Evolutionary conservation across 176 grass and related monocot genomes (phyloP).

Genomic region (Zoysia pacifica): DNA sequence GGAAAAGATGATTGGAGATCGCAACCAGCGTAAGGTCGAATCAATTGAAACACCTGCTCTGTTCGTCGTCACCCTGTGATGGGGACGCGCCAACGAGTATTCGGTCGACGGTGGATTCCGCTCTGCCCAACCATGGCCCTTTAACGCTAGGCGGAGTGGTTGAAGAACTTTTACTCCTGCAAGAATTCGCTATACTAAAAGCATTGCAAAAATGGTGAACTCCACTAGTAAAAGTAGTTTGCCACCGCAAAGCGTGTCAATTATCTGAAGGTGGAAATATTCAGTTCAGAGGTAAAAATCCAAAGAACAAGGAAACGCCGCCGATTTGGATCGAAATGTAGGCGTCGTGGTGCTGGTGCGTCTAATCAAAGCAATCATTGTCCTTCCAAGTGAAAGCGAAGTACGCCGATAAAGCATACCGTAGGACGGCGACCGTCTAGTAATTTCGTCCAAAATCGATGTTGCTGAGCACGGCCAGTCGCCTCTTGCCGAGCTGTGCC

Average conservation of each 20-base stretch:
- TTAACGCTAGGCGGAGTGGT: background rate
- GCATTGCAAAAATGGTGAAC: background rate
- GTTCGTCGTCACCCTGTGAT: constrained; percentile 13
- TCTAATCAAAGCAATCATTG: constrained; percentile 26
- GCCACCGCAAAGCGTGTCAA: no score
- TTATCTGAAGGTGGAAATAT: no score
- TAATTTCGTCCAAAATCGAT: background rate
- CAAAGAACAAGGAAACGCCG: background rate
- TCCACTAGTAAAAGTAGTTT: no score
- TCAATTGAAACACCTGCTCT: background rate
- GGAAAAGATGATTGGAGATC: background rate
- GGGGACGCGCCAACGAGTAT: constrained; percentile 12
- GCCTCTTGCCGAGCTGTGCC: background rate
- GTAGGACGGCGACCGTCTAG: background rate
- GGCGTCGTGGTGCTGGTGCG: background rate
- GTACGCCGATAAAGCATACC: background rate
- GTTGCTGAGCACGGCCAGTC: background rate
- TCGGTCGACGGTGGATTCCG: background rate
- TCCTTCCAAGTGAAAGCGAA: constrained; percentile 14
- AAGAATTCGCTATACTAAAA: background rate
- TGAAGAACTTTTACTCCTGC: background rate
- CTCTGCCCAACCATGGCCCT: background rate
- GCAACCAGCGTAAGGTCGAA: constrained; percentile 18
- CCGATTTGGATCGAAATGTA: background rate
- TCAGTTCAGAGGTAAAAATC: no score